Evolutionary conservation across 2,329 filamentous ascomycete genomes (phyloP), one percentile per base, ranked within the genome.

Genomic region (Hyphodiscus sp.): DNA sequence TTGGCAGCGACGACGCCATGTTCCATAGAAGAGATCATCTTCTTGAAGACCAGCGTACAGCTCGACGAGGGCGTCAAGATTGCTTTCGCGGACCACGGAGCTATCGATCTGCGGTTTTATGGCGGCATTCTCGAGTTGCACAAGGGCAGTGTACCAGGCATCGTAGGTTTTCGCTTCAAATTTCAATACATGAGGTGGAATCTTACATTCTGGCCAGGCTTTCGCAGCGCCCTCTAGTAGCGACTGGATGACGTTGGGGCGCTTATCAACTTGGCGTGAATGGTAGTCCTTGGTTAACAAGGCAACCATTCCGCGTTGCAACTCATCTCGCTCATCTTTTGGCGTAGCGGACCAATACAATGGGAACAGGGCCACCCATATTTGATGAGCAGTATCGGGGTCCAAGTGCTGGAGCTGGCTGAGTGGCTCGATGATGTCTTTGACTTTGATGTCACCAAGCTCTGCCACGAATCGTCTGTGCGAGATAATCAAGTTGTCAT

Each of bases 1-100:
- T 61, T 96, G 90, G 69, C 91, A 96, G 45, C 94, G 85, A 53
- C 94, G 84, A 55, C 94, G 85, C 94, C 94, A 99, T 0, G 91
- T 95, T 9, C 94, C 94, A 60, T 99, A 97, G 70, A 97, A 99
- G 47, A 99, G 77, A 68, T 99, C 94, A 49, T 97, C 91, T 69
- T 99, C 95, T 65, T 95, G 89, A 15, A 99, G 75, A 0, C 85
- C 84, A 6, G 91, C 84, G 67, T 99, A 99, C 2, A 97, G 77
- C 66, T 97, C 92, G 9, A 96, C 84, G n/a, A 99, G 75, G 0
- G 94, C 94, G 71, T 99, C 94, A 5, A 97, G 79, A 61, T 95
- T 97, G 72, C 92, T 97, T 69, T 99, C 95, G 30, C 91, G 81
- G 19, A 96, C 87, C 45, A 82, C 83, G 1, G 88, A 75, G 1